A percentile compares a stretch with the other conserved stretches of the same genome.
phyloP scores from a whole-genome alignment of 192 early-diverging fungal species.

The Lunasporangiospora selenospora region DNA sequence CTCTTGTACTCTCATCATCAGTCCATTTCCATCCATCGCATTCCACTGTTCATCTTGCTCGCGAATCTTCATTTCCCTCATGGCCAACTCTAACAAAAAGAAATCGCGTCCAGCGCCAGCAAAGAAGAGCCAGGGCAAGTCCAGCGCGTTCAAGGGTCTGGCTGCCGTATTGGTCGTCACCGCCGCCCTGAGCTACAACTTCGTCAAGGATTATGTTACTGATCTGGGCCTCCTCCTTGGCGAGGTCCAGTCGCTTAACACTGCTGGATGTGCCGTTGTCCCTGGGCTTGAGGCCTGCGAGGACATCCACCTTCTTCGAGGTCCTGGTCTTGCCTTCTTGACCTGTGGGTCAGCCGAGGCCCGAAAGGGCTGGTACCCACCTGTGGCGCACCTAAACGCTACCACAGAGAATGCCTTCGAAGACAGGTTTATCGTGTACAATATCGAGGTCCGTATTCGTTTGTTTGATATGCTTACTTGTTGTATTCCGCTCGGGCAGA shows the following conservation, averaged over 20 bases:
- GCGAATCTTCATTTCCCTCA: no score
- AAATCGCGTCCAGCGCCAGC: no score
- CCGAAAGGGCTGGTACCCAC: conserved; percentile 57
- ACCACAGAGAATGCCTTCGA: conserved; percentile 10
- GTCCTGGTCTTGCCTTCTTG: conserved; percentile 59
- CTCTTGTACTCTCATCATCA: no score
- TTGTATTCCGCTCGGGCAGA: neutral
- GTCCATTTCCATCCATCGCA: no score
- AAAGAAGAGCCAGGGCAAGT: no score
- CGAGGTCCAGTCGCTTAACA: conserved; percentile 18
- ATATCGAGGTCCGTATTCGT: conserved; percentile 53
- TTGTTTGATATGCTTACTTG: conserved; percentile 9
- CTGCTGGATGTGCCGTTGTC: conserved; percentile 15
- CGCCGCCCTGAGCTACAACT: conserved; percentile 25
- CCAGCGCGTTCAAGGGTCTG: no score
- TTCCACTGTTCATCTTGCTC: no score
- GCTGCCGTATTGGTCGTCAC: conserved; percentile 6
- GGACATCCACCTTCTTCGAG: conserved; percentile 61
- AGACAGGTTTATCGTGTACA: conserved; percentile 58
- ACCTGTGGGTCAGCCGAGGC: conserved; percentile 58
- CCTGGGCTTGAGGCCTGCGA: conserved; percentile 59
- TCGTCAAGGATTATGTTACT: conserved; percentile 1
- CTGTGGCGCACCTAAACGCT: conserved; percentile 22
- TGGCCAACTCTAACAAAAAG: no score
- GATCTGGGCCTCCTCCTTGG: conserved; percentile 27